Conservation (phyloP, 169 alveolate species). For the Plasmodium ovale region DNA sequence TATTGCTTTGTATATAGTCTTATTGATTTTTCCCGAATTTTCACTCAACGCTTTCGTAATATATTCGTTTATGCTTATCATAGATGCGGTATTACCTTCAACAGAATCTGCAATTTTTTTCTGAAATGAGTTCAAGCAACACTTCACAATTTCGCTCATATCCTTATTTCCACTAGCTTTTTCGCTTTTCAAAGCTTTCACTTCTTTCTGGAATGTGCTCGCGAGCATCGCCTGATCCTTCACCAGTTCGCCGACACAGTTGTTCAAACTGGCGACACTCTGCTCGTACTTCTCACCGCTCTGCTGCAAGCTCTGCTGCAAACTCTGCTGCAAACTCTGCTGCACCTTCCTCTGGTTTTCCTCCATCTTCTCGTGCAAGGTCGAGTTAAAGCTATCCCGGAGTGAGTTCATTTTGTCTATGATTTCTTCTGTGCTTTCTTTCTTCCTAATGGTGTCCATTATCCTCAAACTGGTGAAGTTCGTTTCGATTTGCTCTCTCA, state of each 20-base stretch:
- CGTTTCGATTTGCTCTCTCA: constrained; percentile 6
- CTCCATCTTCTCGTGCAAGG: not conserved
- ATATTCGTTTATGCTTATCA: constrained; percentile 18
- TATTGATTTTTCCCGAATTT: not conserved
- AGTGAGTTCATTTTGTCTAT: not conserved
- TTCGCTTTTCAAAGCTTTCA: not conserved
- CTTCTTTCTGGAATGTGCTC: not conserved
- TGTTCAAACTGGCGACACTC: not conserved
- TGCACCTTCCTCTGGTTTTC: not conserved
- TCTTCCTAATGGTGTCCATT: not conserved
- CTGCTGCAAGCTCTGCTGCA: too few relatives aligned
- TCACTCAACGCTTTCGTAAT: not conserved
- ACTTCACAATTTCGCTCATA: not conserved
- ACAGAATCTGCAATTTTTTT: not conserved
- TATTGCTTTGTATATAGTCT: not conserved
- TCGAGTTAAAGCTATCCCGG: not conserved
- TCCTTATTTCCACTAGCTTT: not conserved
- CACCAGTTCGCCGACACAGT: not conserved
- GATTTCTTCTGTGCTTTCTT: not conserved
- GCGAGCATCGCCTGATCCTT: constrained; percentile 4
- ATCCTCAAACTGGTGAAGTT: not conserved
- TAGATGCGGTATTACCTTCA: not conserved
- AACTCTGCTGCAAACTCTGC: too few relatives aligned
- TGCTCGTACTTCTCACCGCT: not conserved
- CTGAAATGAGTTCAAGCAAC: not conserved